Evolutionary conservation across 306 rosid species (phyloP).

Genomic region (Boehmeria nivea): DNA sequence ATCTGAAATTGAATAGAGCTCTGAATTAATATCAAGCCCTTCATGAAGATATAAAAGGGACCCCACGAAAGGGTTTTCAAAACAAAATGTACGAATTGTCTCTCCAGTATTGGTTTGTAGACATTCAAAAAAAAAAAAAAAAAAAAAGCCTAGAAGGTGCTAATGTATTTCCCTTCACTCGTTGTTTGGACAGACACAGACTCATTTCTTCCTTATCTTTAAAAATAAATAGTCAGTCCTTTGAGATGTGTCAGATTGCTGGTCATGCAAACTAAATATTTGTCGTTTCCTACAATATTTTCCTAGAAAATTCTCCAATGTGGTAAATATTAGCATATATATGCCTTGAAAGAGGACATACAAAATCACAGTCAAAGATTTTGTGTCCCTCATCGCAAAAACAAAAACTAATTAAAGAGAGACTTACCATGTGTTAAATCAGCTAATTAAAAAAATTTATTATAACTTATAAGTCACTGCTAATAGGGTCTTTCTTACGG

Average conservation of each 20-base stretch:
- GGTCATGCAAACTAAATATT: slow-evolving; percentile 24
- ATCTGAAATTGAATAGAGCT: neutral
- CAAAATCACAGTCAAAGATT: neutral
- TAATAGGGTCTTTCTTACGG: too few relatives aligned
- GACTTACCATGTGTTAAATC: neutral
- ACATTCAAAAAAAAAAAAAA: neutral
- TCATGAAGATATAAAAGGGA: neutral
- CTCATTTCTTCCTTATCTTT: slow-evolving; percentile 38
- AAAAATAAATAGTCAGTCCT: slow-evolving; percentile 3
- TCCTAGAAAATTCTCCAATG: neutral
- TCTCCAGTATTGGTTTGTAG: too few relatives aligned
- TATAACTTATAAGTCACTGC: too few relatives aligned
- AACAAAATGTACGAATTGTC: slow-evolving; percentile 11
- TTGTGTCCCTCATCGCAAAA: neutral
- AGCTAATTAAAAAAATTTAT: too few relatives aligned
- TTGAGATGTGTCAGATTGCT: slow-evolving; percentile 33
- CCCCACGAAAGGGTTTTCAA: slow-evolving; percentile 10
- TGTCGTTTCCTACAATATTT: neutral
- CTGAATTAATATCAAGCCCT: neutral
- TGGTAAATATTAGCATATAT: neutral
- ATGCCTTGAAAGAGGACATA: neutral
- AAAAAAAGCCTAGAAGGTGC: slow-evolving; percentile 19
- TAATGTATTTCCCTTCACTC: slow-evolving; percentile 22
- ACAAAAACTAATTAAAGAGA: neutral
- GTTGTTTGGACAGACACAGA: slow-evolving; percentile 35